phyloP scores from a whole-genome alignment of 2,329 filamentous ascomycete genomes.

The Epichloe gansuensis region DNA sequence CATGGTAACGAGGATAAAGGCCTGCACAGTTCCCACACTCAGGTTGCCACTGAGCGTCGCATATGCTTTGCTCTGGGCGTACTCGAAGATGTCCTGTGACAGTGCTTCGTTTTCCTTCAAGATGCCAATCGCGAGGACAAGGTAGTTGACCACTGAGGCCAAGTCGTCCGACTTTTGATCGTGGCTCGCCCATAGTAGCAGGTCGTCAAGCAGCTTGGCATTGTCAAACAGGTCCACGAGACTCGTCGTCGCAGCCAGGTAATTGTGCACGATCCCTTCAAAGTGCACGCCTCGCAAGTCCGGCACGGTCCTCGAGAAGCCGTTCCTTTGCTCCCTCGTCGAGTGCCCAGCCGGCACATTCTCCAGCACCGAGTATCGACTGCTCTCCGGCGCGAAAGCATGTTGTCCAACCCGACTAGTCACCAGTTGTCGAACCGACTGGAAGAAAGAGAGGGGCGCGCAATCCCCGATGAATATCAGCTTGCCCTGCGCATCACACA shows the following conservation, averaged over 20 bases:
- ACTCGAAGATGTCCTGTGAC: conserved; percentile 35
- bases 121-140: conserved; percentile 37
- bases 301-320: conserved; percentile 11
- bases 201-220: conserved; percentile 23
- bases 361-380: conserved; percentile 36
- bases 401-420: conserved; percentile 33
- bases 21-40: conserved; percentile 36
- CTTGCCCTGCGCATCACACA: conserved; percentile 40
- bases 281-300: conserved; percentile 17
- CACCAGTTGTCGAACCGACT: conserved; percentile 40
- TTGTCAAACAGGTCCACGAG: conserved; percentile 37
- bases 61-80: conserved; percentile 33
- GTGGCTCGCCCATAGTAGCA: conserved; percentile 29
- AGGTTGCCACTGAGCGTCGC: conserved; percentile 32
- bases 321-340: conserved; percentile 1
- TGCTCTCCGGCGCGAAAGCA: conserved; percentile 38
- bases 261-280: conserved; percentile 19
- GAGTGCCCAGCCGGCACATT: conserved; percentile 21
- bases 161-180: conserved; percentile 22
- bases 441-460: conserved; percentile 42
- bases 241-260: conserved; percentile 29
- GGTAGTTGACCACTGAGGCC: conserved; percentile 31
- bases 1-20: conserved; percentile 36
- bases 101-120: conserved; percentile 28
- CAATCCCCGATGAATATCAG: conserved; percentile 44